A percentile compares a stretch with the other conserved stretches of the same genome.
Conservation (phyloP, 2,329 filamentous ascomycete species). For the Ascocoryne sarcoides region DNA sequence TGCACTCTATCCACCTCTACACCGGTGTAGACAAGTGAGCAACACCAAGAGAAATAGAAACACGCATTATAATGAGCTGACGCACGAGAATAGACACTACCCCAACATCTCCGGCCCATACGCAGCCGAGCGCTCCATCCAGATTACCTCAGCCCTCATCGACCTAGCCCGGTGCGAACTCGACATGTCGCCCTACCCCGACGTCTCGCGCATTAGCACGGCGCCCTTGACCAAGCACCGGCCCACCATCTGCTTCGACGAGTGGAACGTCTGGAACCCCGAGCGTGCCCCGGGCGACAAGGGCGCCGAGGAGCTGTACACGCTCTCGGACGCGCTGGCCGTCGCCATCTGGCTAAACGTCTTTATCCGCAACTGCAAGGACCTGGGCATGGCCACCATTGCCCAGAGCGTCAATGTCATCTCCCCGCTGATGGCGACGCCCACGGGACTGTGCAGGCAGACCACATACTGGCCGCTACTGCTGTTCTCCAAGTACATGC, state of each 20-base stretch:
- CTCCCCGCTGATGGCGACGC: conserved; percentile 50
- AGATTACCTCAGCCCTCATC: conserved; percentile 48
- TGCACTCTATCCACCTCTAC: conserved; percentile 59
- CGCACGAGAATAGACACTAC: too few species aligned
- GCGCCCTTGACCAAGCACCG: conserved; percentile 17
- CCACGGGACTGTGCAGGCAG: conserved; percentile 46
- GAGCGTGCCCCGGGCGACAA: conserved; percentile 48
- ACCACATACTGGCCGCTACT: conserved; percentile 53
- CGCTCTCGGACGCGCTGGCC: conserved; percentile 51
- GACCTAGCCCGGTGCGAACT: conserved; percentile 49
- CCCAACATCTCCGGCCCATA: conserved; percentile 45
- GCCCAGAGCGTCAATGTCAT: conserved; percentile 57
- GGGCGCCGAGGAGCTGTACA: conserved; percentile 53
- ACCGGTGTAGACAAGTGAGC: conserved; percentile 32
- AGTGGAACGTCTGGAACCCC: conserved; percentile 60
- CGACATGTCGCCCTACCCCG: conserved; percentile 19
- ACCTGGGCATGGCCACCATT: conserved; percentile 55
- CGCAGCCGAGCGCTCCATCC: conserved; percentile 51
- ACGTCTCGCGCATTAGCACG: conserved; percentile 29
- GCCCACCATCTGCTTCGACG: conserved; percentile 58
- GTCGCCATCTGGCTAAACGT: conserved; percentile 53
- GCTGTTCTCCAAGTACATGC: conserved; percentile 58
- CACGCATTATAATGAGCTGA: conserved; percentile 33
- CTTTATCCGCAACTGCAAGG: conserved; percentile 50
- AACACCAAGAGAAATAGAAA: conserved; percentile 35